A percentile compares a stretch with the other conserved stretches of the same genome.
These are phyloP conservation scores for Cucumis sativus DNA, from an alignment of 306 rosid species.

Conservation along the genomic window DNA sequence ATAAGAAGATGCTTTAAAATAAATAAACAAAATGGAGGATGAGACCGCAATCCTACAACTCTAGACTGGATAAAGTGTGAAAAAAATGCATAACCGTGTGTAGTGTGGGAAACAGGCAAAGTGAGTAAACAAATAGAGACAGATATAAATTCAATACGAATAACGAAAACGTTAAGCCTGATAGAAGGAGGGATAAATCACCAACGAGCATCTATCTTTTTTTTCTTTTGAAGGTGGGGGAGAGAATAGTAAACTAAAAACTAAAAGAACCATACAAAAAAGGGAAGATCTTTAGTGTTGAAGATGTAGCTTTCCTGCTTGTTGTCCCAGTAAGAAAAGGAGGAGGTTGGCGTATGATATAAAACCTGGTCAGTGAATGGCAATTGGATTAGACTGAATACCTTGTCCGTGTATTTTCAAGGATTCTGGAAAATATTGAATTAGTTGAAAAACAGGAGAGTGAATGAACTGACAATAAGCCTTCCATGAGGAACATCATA, in stretches of 20 bases:
- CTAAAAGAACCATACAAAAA: constrained; percentile 47
- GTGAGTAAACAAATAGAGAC: not conserved
- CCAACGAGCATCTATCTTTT: not conserved
- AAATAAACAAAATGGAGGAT: not conserved
- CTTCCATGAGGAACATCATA: not conserved
- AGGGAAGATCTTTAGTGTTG: constrained; percentile 72
- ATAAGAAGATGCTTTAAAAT: not conserved
- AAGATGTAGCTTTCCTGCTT: constrained; percentile 48
- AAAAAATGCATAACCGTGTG: not conserved
- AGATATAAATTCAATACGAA: not conserved
- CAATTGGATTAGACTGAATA: not conserved
- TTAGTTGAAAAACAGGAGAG: not conserved
- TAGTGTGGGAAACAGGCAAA: not conserved
- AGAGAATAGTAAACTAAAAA: too few relatives aligned
- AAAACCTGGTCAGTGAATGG: constrained; percentile 43
- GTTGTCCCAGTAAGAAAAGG: constrained; percentile 77
- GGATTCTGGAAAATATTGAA: not conserved
- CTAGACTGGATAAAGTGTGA: not conserved
- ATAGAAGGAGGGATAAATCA: not conserved
- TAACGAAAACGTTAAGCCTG: not conserved
- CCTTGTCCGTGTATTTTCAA: not conserved
- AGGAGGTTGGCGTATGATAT: constrained; percentile 74
- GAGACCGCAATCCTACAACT: not conserved
- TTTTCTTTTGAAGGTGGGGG: too few relatives aligned
- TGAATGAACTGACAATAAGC: not conserved